Base-by-base conservation (phyloP, 2,329 filamentous ascomycete genomes). In the Aspergillus luchuensis region DNA sequence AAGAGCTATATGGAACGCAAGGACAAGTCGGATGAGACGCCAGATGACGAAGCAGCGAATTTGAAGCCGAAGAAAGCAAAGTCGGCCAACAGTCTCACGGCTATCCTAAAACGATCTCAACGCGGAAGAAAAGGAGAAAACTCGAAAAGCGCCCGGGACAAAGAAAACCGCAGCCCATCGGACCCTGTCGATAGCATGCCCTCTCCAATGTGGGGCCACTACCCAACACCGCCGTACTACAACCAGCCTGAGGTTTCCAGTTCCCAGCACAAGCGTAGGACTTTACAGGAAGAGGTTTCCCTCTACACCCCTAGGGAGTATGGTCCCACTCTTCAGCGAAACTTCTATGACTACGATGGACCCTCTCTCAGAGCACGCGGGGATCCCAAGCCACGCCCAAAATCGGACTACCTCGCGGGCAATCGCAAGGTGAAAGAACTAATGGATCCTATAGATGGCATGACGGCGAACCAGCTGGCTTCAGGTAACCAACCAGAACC, bases 121-220 rank as follows among this genome's bases (percentile, higher is more conserved):
- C 91, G 88, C 70, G 89, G 86, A 65, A 77, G 89, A 23, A 84
- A 86, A 63, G 84, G 86, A 11, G 84, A 86, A 6, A 80, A 82
- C 56, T 76, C 80, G 23, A 81, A 79, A 41, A 75, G 78, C 43
- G 76, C 75, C 28, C 89, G 85, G 69, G 89, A 94, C 74, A 96
- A 96, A 77, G 92, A 97, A 76, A 97, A 97, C 73, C 84, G 83
- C 57, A 88, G 85, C 33, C 91, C 91, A 3, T 79, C 82, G 1
- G 77, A 80, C 11, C 70, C 76, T 7, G 72, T 75, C 15, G 77
- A 79, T 43, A 77, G 79, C 53, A 70, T 77, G 8, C 81, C 85
- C 17, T 87, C 90, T 2, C 92, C 93, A 23, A 92, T 94, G 58
- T 97, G 91, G 82, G 86, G 90, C 13, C 89, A 95, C 69, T 95